These are phyloP conservation scores for Neurospora sp. DNA, from an alignment of 2,329 filamentous ascomycete genomes.

Conservation along the genomic window DNA sequence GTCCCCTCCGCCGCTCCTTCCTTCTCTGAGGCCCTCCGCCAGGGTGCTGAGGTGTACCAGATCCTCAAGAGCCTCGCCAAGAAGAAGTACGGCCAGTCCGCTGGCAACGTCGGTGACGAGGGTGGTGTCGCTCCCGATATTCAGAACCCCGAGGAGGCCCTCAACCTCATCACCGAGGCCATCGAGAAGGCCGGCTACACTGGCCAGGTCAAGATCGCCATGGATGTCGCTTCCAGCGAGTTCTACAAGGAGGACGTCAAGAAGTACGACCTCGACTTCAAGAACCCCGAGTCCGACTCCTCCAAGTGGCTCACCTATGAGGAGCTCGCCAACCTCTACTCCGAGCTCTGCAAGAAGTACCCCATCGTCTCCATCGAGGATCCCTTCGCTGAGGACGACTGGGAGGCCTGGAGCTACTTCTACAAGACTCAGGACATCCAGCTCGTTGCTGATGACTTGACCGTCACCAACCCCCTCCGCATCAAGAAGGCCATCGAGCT, in stretches of 20 bases:
- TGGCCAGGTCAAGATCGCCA: conserved; percentile 93
- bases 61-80: conserved; percentile 93
- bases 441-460: conserved; percentile 97
- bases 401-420: conserved; percentile 99
- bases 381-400: conserved; percentile 98
- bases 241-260: conserved; percentile 97
- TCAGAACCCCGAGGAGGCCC: conserved; percentile 90
- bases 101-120: conserved; percentile 98
- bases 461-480: conserved; percentile 95
- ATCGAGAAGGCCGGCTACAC: conserved; percentile 95
- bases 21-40: conserved; percentile 93
- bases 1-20: conserved; percentile 74
- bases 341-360: conserved; percentile 83
- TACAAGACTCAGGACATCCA: conserved; percentile 98
- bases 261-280: conserved; percentile 99
- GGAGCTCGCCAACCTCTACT: conserved; percentile 88
- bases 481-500: conserved; percentile 99
- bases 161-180: conserved; percentile 88
- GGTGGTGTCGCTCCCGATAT: conserved; percentile 99
- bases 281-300: conserved; percentile 96
- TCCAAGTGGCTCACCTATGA: conserved; percentile 99
- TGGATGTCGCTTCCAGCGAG: conserved; percentile 98
- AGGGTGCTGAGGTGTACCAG: conserved; percentile 97
- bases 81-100: conserved; percentile 99
- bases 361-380: conserved; percentile 98